Conservation (phyloP, 257 asterid species). For the Solanum corneliomulleri region DNA sequence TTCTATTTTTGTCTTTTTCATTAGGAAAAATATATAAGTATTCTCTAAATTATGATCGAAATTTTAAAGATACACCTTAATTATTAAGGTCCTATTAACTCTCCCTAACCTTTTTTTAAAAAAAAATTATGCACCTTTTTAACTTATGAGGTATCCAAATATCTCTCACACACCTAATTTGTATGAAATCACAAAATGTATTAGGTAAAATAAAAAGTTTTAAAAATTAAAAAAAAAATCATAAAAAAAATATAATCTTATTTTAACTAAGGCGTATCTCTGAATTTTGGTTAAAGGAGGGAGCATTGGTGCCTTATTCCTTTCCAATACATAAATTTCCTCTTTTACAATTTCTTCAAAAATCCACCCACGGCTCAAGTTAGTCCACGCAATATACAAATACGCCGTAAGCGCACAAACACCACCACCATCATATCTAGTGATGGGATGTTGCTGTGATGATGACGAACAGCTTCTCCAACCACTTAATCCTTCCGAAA, state of each 20-base stretch:
- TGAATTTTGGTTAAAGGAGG: too few relatives aligned
- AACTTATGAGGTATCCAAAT: accelerated
- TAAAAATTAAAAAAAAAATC: too few relatives aligned
- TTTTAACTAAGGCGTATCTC: too few relatives aligned
- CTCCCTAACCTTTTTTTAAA: too few relatives aligned
- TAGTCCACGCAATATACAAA: slow-evolving; percentile 2
- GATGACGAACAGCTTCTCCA: slow-evolving; percentile 19
- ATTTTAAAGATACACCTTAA: too few relatives aligned
- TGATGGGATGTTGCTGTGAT: slow-evolving; percentile 23
- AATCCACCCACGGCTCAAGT: not conserved
- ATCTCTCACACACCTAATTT: accelerated
- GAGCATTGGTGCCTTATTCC: too few relatives aligned
- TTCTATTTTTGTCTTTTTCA: not conserved
- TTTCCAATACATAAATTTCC: not conserved
- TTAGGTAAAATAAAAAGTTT: too few relatives aligned
- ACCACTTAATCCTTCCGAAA: not conserved
- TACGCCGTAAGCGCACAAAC: not conserved
- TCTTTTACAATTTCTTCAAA: not conserved
- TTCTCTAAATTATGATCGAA: too few relatives aligned
- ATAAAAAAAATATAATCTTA: too few relatives aligned
- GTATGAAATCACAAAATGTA: accelerated
- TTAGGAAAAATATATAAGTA: too few relatives aligned
- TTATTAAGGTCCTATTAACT: too few relatives aligned
- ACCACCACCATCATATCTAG: not conserved
- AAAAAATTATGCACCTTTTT: too few relatives aligned